Evolutionary conservation across 208 protist genomes (phyloP).

Genomic region (Leishmania amazonensis): DNA sequence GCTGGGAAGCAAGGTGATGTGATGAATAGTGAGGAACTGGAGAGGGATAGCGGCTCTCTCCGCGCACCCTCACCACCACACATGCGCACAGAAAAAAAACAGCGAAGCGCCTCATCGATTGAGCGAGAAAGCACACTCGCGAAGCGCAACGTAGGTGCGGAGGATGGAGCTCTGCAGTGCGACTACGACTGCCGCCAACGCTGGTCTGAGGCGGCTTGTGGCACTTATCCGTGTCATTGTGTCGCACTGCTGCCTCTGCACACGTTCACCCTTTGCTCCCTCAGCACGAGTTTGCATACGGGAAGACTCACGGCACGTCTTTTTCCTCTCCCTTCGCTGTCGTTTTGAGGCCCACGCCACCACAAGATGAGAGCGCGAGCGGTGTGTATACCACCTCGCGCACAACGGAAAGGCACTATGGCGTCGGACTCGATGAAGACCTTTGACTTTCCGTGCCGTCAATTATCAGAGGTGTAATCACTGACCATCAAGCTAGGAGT

Average conservation of each 20-base stretch:
- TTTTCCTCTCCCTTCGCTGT: neutral
- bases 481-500: constrained; percentile 72
- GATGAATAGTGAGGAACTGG: neutral
- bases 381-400: neutral
- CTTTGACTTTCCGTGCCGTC: constrained; percentile 60
- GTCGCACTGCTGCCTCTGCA: neutral
- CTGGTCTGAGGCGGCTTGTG: neutral
- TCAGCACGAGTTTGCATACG: neutral
- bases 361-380: neutral
- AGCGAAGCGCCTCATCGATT: neutral
- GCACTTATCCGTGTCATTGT: neutral
- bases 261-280: constrained; percentile 1
- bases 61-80: neutral
- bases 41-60: neutral
- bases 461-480: constrained; percentile 47
- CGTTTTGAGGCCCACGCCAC: neutral
- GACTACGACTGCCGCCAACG: neutral
- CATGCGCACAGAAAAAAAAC: neutral
- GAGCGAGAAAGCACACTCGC: neutral
- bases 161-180: neutral
- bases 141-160: neutral
- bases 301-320: neutral
- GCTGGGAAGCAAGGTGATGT: neutral
- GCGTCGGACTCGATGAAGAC: constrained; percentile 25
- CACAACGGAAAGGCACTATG: neutral